A percentile compares a stretch with the other conserved stretches of the same genome.
These are phyloP conservation scores for Daucus carota DNA, from an alignment of 129 eudicot genomes.

Conservation along the genomic window DNA sequence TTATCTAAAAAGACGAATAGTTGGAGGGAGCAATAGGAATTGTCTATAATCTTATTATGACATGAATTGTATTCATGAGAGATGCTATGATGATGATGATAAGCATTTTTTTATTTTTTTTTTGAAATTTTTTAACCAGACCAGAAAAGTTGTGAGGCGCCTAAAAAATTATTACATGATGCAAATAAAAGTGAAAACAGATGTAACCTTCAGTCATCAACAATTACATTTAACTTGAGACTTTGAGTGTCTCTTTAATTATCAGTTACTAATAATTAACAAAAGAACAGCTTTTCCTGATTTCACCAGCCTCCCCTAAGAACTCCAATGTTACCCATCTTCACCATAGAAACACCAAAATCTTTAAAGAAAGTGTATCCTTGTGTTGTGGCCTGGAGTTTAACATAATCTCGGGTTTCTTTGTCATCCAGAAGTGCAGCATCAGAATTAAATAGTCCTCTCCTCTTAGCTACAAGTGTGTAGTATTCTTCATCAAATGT, in stretches of 20 bases:
- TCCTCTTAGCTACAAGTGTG: constrained; percentile 39
- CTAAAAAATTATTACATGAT: not conserved
- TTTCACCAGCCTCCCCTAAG: constrained; percentile 49
- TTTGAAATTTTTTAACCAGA: not conserved
- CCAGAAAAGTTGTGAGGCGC: not conserved
- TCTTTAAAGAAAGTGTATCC: constrained; percentile 43
- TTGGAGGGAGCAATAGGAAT: no score
- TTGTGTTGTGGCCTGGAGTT: constrained; percentile 21
- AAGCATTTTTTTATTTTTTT: no score
- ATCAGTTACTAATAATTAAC: constrained; percentile 15
- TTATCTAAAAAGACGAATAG: no score
- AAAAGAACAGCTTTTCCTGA: constrained; percentile 40
- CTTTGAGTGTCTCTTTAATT: not conserved
- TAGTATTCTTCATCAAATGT: constrained; percentile 26
- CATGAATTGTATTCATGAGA: no score
- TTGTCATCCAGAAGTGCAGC: constrained; percentile 40
- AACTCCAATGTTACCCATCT: constrained; percentile 65
- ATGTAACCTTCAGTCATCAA: not conserved
- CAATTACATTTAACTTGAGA: not conserved
- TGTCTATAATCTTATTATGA: no score
- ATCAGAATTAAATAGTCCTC: constrained; percentile 61
- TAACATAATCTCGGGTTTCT: constrained; percentile 36
- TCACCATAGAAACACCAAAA: constrained; percentile 48
- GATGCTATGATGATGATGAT: no score
- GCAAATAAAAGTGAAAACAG: not conserved